Evolutionary conservation across 108 stramenopile genomes (phyloP), one percentile per base, ranked within the genome.

Genomic region (Nitzschia sp.): DNA sequence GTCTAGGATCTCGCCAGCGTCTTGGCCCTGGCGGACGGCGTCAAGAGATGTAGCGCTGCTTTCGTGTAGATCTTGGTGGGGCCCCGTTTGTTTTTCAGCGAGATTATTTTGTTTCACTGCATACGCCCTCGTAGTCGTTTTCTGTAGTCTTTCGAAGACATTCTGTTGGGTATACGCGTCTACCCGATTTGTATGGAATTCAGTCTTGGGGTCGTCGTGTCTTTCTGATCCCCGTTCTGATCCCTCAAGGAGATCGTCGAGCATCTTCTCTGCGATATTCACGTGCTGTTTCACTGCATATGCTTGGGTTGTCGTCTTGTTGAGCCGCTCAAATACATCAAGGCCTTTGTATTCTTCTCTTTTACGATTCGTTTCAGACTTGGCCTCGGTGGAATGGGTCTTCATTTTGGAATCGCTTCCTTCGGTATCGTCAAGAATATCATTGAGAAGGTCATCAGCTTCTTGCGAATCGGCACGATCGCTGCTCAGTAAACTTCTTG

Each of bases 251-350:
- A 76, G 13, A 44, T 65, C 63, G 32, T 68, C 67, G 27, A 71
- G 63, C 58, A 73, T 48, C 33, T 62, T 48, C 47, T 72, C 74
- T 1, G 56, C 69, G 9, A 65, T 67, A 21, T 64, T 63, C 15
- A 47, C 53, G 31, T 72, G 33, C 29, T 75, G 64, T 54, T 87
- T 87, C 19, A 80, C 65, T 22, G 78, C 78, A 55, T 82, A 84
- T 4, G 86, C 78, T 50, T 80, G 70, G 2, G 87, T 88, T 52
- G 80, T 80, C 2, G 73, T 82, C 55, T 78, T 82, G n/a, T 73
- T 71, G 33, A 89, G 58, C 46, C 88, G 69, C 63, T 89, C 88
- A 73, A 85, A 89, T 2, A 89, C 85, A 74, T 85, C 62, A 52
- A 72, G 73, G 26, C 78, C 57, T 3, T 69, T 64, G 72, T 84